These are phyloP conservation scores for Cryptococcus sp. DNA, from an alignment of 1,284 basidiomycete species.

Conservation along the genomic window DNA sequence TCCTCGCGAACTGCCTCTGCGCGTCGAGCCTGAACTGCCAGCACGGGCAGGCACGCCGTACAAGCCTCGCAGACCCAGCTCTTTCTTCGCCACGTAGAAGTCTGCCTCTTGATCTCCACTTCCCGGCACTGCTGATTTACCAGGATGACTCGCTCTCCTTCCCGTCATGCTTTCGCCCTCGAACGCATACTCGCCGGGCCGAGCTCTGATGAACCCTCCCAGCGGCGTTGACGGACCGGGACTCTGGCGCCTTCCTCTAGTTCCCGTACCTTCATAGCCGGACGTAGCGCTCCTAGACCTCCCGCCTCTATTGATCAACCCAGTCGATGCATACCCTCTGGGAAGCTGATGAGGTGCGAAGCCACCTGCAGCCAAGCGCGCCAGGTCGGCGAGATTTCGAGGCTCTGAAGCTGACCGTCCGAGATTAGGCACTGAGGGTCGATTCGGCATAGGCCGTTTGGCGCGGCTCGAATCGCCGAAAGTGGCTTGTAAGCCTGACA, in stretches of 20 bases:
- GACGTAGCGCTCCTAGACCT: background rate
- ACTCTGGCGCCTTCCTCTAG: constrained; percentile 10
- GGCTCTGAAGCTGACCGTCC: constrained; percentile 21
- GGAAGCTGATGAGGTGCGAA: constrained; percentile 15
- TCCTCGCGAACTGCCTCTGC: constrained; percentile 5
- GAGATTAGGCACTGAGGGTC: constrained; percentile 14
- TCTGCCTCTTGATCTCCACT: background rate
- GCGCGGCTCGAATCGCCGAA: background rate
- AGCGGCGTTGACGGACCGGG: constrained; percentile 8
- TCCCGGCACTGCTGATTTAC: background rate
- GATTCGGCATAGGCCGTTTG: constrained; percentile 1
- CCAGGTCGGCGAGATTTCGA: constrained; percentile 12
- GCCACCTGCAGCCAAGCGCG: background rate
- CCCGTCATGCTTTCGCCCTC: background rate
- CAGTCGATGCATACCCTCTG: background rate
- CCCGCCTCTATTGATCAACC: background rate
- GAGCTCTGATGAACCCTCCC: background rate
- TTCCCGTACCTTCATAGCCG: background rate
- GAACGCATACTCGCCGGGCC: background rate
- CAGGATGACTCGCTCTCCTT: constrained; percentile 9
- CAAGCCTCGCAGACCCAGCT: constrained; percentile 17
- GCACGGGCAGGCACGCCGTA: background rate
- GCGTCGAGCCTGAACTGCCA: background rate
- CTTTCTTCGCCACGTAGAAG: constrained; percentile 7
- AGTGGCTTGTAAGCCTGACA: background rate